A percentile compares a stretch with the other conserved stretches of the same genome.
These are phyloP conservation scores for Epichloe aotearoae DNA, from an alignment of 2,329 filamentous ascomycete species.

Conservation along the genomic window DNA sequence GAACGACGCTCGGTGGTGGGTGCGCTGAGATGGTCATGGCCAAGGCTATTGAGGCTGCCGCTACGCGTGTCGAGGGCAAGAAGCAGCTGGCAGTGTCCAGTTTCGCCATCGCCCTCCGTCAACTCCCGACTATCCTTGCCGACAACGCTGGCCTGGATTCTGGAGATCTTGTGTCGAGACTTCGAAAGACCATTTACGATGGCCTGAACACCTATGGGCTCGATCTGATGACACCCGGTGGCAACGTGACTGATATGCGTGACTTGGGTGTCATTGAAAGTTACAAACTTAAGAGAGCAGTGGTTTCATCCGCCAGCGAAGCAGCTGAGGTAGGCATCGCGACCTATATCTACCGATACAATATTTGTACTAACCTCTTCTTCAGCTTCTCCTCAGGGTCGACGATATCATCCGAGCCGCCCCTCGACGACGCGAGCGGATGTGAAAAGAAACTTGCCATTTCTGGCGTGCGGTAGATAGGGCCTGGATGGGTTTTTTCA, in stretches of 20 bases:
- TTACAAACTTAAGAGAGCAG: slow-evolving; percentile 97
- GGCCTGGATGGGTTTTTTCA: not conserved
- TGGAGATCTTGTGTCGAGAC: slow-evolving; percentile 78
- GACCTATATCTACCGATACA: not conserved
- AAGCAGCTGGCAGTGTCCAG: slow-evolving; percentile 85
- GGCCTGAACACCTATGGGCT: slow-evolving; percentile 86
- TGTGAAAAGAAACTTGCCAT: slow-evolving; percentile 15
- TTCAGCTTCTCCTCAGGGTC: slow-evolving; percentile 73
- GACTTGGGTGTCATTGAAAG: slow-evolving; percentile 92
- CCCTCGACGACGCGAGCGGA: slow-evolving; percentile 44
- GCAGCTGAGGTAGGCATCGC: slow-evolving; percentile 71
- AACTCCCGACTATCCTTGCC: slow-evolving; percentile 89
- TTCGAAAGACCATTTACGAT: slow-evolving; percentile 90
- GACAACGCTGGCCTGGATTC: slow-evolving; percentile 97
- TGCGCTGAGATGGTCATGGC: slow-evolving; percentile 99
- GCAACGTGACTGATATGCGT: slow-evolving; percentile 90
- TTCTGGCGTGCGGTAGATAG: not conserved
- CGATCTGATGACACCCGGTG: slow-evolving; percentile 78
- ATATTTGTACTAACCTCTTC: not conserved
- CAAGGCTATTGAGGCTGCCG: slow-evolving; percentile 88
- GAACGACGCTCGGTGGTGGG: slow-evolving; percentile 86
- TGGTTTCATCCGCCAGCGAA: slow-evolving; percentile 90
- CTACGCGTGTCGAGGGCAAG: slow-evolving; percentile 92
- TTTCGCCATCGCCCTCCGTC: slow-evolving; percentile 78
- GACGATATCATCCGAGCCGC: slow-evolving; percentile 97